These are phyloP conservation scores for Daldinia concentrica DNA, from an alignment of 495 filamentous ascomycete species.

Conservation along the genomic window DNA sequence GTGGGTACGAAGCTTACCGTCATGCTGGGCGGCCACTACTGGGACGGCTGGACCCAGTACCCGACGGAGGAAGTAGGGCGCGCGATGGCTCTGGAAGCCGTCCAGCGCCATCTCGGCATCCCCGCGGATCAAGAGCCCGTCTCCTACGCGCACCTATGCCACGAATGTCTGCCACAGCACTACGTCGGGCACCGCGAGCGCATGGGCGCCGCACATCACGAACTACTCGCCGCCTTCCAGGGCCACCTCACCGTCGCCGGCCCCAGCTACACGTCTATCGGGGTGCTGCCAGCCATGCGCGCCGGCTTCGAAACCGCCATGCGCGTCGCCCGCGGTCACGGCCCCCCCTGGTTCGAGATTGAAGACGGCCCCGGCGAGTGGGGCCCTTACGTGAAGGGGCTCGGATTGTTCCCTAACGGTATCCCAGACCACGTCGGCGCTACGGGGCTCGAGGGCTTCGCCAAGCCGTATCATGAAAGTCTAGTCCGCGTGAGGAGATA, in stretches of 20 bases:
- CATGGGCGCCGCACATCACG: conserved; percentile 65
- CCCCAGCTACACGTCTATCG: conserved; percentile 69
- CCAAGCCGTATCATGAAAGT: background rate
- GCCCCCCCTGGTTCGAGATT: conserved; percentile 28
- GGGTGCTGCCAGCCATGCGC: conserved; percentile 52
- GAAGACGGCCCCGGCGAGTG: background rate
- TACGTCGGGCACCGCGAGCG: conserved; percentile 74
- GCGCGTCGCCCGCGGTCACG: conserved; percentile 41
- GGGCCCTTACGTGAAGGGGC: background rate
- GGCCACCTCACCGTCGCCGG: conserved; percentile 79
- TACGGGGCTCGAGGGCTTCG: conserved; percentile 51
- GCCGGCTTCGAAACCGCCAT: conserved; percentile 51
- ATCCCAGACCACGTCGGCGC: conserved; percentile 40
- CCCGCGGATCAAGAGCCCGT: conserved; percentile 58
- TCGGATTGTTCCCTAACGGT: background rate
- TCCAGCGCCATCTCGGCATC: conserved; percentile 80
- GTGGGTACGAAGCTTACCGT: conserved; percentile 89
- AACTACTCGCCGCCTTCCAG: conserved; percentile 65
- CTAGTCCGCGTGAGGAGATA: background rate
- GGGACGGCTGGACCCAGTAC: conserved; percentile 66
- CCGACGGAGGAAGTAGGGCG: conserved; percentile 71
- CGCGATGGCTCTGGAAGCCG: conserved; percentile 70
- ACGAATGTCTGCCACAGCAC: conserved; percentile 90
- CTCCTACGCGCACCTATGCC: conserved; percentile 70
- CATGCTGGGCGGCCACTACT: conserved; percentile 95